Base-by-base conservation (phyloP, 805 yeast species). In the Ogataea zsoltii region DNA sequence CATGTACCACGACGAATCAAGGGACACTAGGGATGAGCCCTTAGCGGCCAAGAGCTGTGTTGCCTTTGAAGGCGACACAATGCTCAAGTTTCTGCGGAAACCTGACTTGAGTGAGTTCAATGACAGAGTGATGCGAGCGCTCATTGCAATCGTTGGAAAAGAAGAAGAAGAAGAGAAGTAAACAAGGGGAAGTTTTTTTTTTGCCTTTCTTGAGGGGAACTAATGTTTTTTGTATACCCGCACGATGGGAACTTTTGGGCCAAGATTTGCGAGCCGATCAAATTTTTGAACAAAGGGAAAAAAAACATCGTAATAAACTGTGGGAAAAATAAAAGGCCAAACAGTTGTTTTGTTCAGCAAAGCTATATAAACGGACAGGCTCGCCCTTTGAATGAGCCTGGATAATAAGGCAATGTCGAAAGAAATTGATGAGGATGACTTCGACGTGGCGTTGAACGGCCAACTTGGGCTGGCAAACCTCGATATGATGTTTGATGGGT, bases 1-100 rank as follows among this genome's bases (percentile, higher is more conserved):
- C 79, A 92, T 76, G 65, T 82, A 89, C 97, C 98, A 94, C 0
- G 97, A 83, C 4, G 95, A 81, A 64, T 92, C 99, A 16, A 92
- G 70, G 0, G 96, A 84, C 10, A 85, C 48, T 11, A 61, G 38
- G 13, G 42, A 35, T 3, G 18, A 30, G 14, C 42, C 35, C 2
- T 33, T 36, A n/a, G 48, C 46, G 1, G 47, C 31, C 21, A 61
- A 39, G 31, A 57, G 55, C 4, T 34, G 21, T 1, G 29, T 46
- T 5, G 55, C 54, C 14, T 51, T 38, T 4, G 61, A 57, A 2
- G 66, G 66, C 0, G 68, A 48, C 13, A 65, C 44, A 0, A 46
- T 19, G 7, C 38, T 15, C 17, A 52, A 19, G 7, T 11, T 4
- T 16, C 33, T 14, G 33, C 18, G 18, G 7, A 14, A 14, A 9